A percentile compares a stretch with the other conserved stretches of the same genome.
Conservation (phyloP, 306 rosid species). For the Abrus pulchellus region DNA sequence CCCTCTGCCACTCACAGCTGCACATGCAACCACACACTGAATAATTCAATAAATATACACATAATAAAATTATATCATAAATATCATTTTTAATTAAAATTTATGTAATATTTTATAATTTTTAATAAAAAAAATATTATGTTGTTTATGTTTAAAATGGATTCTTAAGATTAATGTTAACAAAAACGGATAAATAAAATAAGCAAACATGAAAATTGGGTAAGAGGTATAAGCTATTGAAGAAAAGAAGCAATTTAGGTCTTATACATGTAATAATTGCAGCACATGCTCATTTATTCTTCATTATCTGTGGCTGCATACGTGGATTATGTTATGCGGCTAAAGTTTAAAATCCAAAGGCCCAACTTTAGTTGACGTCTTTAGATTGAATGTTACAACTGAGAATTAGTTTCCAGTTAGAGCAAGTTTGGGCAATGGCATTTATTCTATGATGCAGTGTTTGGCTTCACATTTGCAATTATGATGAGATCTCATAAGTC, state of each 20-base stretch:
- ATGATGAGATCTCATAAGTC: not conserved
- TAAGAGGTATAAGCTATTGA: slow-evolving; percentile 26
- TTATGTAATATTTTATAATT: no score
- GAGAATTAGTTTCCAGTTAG: no score
- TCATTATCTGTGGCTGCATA: not conserved
- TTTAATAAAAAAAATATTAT: no score
- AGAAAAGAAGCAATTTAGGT: not conserved
- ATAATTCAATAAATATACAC: not conserved
- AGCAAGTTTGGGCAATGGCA: no score
- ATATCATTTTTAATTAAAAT: no score
- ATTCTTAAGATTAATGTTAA: no score
- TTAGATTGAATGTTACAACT: no score
- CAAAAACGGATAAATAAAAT: no score
- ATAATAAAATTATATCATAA: no score
- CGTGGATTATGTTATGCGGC: not conserved
- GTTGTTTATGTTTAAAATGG: no score
- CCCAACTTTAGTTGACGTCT: not conserved
- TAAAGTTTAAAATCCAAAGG: not conserved
- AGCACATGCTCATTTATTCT: slow-evolving; percentile 51
- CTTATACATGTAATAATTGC: slow-evolving; percentile 1
- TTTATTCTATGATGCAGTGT: not conserved
- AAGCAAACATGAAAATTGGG: slow-evolving; percentile 7
- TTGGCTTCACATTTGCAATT: not conserved
- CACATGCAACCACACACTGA: not conserved
- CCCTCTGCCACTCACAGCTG: slow-evolving; percentile 89